Conservation (phyloP, 495 filamentous ascomycete species). For the Chaetomium tenue region DNA sequence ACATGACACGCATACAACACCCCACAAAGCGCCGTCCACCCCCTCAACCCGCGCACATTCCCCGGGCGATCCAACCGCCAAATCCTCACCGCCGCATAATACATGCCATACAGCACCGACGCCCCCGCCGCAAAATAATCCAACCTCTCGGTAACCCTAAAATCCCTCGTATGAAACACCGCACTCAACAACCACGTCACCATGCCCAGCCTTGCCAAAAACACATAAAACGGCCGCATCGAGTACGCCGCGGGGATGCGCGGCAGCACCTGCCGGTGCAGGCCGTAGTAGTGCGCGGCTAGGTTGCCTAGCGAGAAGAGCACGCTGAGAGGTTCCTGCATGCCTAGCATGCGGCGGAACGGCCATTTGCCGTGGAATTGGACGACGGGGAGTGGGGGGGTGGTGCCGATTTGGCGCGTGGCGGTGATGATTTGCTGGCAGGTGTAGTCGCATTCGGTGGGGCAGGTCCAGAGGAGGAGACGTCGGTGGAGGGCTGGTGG, state of each 20-base stretch:
- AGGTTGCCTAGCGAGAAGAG: constrained; percentile 91
- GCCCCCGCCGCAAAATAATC: constrained; percentile 96
- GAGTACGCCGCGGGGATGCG: constrained; percentile 69
- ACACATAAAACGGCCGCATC: constrained; percentile 74
- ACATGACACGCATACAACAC: constrained; percentile 73
- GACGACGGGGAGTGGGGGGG: constrained; percentile 58
- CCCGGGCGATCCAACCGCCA: constrained; percentile 70
- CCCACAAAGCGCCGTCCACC: constrained; percentile 73
- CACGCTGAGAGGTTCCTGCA: constrained; percentile 92
- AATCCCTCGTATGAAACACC: constrained; percentile 89
- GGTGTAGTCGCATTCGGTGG: constrained; percentile 93
- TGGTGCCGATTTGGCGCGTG: constrained; percentile 61
- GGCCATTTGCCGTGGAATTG: constrained; percentile 99
- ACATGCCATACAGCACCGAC: constrained; percentile 85
- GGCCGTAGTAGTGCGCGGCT: constrained; percentile 78
- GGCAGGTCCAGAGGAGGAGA: constrained; percentile 76
- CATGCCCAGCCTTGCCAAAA: constrained; percentile 77
- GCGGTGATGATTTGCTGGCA: constrained; percentile 95
- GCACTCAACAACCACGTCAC: constrained; percentile 83
- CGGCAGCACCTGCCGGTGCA: constrained; percentile 60
- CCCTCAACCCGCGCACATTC: constrained; percentile 55
- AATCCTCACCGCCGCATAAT: constrained; percentile 74
- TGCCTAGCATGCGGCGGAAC: constrained; percentile 81
- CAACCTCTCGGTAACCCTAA: constrained; percentile 79
- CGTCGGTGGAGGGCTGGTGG: constrained; percentile 61